Conservation (phyloP, 2,329 filamentous ascomycete genomes). For the Aspergillus carbonarius region DNA sequence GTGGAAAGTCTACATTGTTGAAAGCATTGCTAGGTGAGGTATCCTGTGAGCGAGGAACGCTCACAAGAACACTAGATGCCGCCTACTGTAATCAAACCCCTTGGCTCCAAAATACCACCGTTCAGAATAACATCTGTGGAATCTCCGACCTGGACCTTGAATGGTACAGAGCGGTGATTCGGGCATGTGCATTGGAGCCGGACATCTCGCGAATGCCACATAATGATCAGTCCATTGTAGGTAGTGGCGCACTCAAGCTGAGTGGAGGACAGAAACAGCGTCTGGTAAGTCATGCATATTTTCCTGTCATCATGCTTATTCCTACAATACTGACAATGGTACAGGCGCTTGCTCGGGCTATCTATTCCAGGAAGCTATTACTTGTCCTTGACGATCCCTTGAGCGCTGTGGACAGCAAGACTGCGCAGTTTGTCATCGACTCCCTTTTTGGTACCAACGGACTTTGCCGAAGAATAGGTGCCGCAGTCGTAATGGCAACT, state of each 20-base stretch:
- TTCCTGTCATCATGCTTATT: not conserved
- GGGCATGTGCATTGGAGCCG: conserved; percentile 68
- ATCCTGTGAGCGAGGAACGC: not conserved
- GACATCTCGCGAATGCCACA: conserved; percentile 52
- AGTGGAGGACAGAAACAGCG: conserved; percentile 3
- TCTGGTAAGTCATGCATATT: not conserved
- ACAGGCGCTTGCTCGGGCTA: not conserved
- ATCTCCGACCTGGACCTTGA: conserved; percentile 66
- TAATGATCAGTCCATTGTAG: not conserved
- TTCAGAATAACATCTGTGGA: conserved; percentile 65
- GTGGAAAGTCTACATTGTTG: not conserved
- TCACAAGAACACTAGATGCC: not conserved
- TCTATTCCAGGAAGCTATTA: not conserved
- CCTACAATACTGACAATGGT: not conserved
- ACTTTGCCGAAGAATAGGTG: not conserved
- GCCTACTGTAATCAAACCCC: conserved; percentile 58
- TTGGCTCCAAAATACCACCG: conserved; percentile 76
- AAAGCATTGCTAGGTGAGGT: not conserved
- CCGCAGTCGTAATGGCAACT: not conserved
- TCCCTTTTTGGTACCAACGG: not conserved
- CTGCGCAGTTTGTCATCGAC: not conserved
- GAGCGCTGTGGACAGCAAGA: not conserved
- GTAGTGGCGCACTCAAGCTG: not conserved
- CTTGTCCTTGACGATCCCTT: not conserved
- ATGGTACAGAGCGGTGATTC: conserved; percentile 66